Evolutionary conservation across 83 land plant genomes (phyloP).

Genomic region (Thuja plicata): DNA sequence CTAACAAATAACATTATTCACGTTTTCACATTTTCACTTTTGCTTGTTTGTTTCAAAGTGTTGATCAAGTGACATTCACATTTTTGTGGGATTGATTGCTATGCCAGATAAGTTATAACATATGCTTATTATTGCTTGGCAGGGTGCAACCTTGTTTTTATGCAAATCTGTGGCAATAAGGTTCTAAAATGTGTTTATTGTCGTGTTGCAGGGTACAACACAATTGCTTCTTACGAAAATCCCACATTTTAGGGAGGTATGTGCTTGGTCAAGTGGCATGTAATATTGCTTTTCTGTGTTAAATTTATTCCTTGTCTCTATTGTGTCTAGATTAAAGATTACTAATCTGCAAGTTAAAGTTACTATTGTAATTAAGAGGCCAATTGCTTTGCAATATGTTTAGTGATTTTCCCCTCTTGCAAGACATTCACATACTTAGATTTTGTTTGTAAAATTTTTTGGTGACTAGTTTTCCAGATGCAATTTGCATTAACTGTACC

Average conservation of each 20-base stretch:
- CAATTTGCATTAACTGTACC: not conserved
- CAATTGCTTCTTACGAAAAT: slow-evolving; percentile 78
- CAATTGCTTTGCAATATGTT: not conserved
- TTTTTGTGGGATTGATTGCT: not conserved
- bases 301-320: not conserved
- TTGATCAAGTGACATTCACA: not conserved
- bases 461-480: too few species aligned
- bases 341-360: not conserved
- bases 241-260: slow-evolving; percentile 94
- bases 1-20: not conserved
- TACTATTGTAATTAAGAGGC: not conserved
- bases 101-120: not conserved
- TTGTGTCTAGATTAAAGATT: not conserved
- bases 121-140: not conserved
- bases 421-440: not conserved
- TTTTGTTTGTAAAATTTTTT: not conserved
- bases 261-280: not conserved
- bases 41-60: not conserved
- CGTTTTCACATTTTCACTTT: not conserved
- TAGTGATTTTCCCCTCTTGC: not conserved
- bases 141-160: too few species aligned
- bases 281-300: not conserved
- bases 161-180: not conserved
- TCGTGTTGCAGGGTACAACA: slow-evolving; percentile 71
- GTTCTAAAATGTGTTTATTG: not conserved